Conservation (phyloP, 345 rosid genomes). For the Cardamine occulta region DNA sequence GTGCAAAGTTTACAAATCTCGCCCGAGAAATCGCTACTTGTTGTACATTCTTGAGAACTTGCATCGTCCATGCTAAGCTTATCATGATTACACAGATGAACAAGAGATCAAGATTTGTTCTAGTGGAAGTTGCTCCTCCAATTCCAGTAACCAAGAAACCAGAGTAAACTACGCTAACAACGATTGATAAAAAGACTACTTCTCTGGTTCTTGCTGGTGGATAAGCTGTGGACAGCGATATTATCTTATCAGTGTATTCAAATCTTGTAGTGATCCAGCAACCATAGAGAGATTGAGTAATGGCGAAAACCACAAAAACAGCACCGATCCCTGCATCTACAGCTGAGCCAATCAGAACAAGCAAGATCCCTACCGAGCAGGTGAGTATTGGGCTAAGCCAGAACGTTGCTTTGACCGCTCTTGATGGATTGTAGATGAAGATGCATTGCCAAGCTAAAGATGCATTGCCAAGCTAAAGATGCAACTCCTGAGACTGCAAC, state of each 20-base stretch:
- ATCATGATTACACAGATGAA: conserved; percentile 60
- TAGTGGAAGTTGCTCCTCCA: conserved; percentile 73
- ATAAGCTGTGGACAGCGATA: conserved; percentile 55
- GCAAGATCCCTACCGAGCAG: conserved; percentile 59
- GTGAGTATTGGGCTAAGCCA: conserved; percentile 72
- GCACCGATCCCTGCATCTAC: conserved; percentile 57
- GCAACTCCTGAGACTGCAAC: conserved; percentile 54
- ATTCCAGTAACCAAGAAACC: conserved; percentile 71
- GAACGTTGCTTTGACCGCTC: conserved; percentile 64
- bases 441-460: conserved; percentile 62
- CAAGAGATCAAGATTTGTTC: conserved; percentile 52
- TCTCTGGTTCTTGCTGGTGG: conserved; percentile 52
- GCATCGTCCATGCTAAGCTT: conserved; percentile 81
- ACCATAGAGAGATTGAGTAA: conserved; percentile 61
- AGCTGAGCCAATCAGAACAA: conserved; percentile 54
- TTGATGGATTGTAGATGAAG: conserved; percentile 50
- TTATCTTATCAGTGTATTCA: conserved; percentile 57
- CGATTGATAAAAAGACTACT: conserved; percentile 45
- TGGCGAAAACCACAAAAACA: conserved; percentile 48
- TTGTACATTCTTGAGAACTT: conserved; percentile 65
- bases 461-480: conserved; percentile 59
- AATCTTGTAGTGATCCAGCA: conserved; percentile 77
- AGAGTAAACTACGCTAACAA: conserved; percentile 49
- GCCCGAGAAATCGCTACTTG: conserved; percentile 64
- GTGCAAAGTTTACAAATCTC: conserved; percentile 55